A percentile compares a stretch with the other conserved stretches of the same genome.
These are phyloP conservation scores for Spatholobus suberectus DNA, from an alignment of 306 rosid species.

Conservation along the genomic window DNA sequence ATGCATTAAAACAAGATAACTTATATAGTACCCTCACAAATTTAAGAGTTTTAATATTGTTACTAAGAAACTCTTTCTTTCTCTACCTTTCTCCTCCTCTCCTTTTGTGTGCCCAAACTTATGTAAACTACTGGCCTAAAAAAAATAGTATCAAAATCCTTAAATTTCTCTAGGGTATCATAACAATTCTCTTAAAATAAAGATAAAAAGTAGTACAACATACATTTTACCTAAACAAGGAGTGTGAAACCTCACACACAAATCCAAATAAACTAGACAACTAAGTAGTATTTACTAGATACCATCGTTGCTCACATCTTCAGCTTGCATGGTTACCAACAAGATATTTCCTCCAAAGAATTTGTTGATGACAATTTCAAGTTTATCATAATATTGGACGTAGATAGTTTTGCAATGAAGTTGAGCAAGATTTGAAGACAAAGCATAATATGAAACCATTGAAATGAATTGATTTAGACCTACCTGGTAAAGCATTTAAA, in stretches of 20 bases:
- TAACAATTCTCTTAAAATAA: background rate
- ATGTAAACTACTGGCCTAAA: too few relatives aligned
- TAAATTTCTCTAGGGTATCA: too few relatives aligned
- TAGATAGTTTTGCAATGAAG: constrained; percentile 84
- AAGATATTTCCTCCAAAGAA: constrained; percentile 90
- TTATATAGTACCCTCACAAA: too few relatives aligned
- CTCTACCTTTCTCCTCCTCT: too few relatives aligned
- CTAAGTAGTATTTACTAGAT: constrained; percentile 63
- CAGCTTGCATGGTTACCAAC: constrained; percentile 83
- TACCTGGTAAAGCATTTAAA: constrained; percentile 52
- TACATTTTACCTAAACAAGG: background rate
- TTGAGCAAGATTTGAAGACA: constrained; percentile 86
- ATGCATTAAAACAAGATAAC: background rate
- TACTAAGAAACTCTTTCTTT: too few relatives aligned
- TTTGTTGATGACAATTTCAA: constrained; percentile 86
- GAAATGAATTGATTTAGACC: constrained; percentile 87
- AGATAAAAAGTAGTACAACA: background rate
- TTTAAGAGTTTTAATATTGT: too few relatives aligned
- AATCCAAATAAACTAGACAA: constrained; percentile 6
- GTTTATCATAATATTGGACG: constrained; percentile 85
- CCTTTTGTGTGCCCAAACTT: too few relatives aligned
- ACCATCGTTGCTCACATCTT: constrained; percentile 87
- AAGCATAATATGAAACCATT: constrained; percentile 87
- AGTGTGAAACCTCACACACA: constrained; percentile 23
- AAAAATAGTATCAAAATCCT: too few relatives aligned